phyloP scores from a whole-genome alignment of 495 filamentous ascomycete genomes.

The Penicillium taxi region DNA sequence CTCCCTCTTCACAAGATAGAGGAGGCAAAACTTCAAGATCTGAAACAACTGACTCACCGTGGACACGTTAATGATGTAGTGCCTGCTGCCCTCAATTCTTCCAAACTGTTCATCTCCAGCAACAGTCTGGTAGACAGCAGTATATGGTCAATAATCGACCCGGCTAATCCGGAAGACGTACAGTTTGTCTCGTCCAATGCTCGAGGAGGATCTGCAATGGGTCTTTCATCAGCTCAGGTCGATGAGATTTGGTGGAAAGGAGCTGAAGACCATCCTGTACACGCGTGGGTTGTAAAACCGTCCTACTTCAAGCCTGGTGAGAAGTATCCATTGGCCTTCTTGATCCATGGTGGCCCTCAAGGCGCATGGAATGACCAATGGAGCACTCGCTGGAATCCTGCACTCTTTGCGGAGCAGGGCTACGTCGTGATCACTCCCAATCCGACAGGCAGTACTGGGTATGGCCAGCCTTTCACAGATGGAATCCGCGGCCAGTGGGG shows the following conservation, averaged over 20 bases:
- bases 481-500: slow-evolving; percentile 74
- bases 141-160: slow-evolving; percentile 53
- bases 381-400: slow-evolving; percentile 88
- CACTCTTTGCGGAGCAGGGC: slow-evolving; percentile 84
- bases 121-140: slow-evolving; percentile 63
- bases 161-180: slow-evolving; percentile 31
- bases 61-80: slow-evolving; percentile 55
- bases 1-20: slow-evolving; percentile 46
- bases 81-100: slow-evolving; percentile 39
- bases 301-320: slow-evolving; percentile 63
- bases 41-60: slow-evolving; percentile 49
- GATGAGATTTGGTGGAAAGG: slow-evolving; percentile 67
- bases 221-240: slow-evolving; percentile 52
- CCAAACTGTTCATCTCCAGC: slow-evolving; percentile 55
- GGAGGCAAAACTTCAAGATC: slow-evolving; percentile 42
- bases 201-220: slow-evolving; percentile 60
- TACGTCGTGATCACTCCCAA: slow-evolving; percentile 86
- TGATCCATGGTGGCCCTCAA: slow-evolving; percentile 88
- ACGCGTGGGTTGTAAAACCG: slow-evolving; percentile 75
- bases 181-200: slow-evolving; percentile 56
- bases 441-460: slow-evolving; percentile 79
- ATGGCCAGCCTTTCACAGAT: slow-evolving; percentile 72
- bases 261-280: slow-evolving; percentile 54
- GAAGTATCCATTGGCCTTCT: slow-evolving; percentile 73
- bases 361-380: slow-evolving; percentile 77